Conservation (phyloP, 257 asterid species). For the Gentiana macrophylla region DNA sequence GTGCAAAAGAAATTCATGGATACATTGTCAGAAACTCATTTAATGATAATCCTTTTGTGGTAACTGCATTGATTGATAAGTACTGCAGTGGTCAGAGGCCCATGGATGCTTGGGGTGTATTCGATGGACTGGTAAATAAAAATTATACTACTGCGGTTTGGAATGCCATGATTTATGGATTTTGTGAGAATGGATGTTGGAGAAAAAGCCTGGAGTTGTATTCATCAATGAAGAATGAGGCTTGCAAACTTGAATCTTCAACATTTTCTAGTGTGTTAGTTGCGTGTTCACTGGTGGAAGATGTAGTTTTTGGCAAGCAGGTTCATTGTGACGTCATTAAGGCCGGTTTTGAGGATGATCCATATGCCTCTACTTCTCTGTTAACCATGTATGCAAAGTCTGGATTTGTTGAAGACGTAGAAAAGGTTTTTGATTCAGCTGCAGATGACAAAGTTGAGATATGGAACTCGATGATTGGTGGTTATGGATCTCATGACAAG, state of each 20-base stretch:
- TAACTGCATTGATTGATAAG: slow-evolving; percentile 60
- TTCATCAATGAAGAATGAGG: slow-evolving; percentile 29
- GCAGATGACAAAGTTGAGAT: slow-evolving; percentile 36
- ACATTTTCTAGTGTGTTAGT: slow-evolving; percentile 47
- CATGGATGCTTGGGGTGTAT: slow-evolving; percentile 55
- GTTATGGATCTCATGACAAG: slow-evolving; percentile 68
- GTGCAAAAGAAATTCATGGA: slow-evolving; percentile 59
- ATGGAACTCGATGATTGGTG: slow-evolving; percentile 86
- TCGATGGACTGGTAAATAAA: slow-evolving; percentile 31
- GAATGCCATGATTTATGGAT: slow-evolving; percentile 70
- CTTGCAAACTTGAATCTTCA: slow-evolving; percentile 43
- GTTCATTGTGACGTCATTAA: slow-evolving; percentile 67
- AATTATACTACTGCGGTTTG: slow-evolving; percentile 32
- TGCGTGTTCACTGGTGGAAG: slow-evolving; percentile 55
- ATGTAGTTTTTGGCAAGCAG: slow-evolving; percentile 39
- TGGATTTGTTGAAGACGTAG: slow-evolving; percentile 40
- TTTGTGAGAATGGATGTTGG: slow-evolving; percentile 57
- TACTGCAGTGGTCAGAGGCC: slow-evolving; percentile 40
- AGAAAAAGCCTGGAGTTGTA: slow-evolving; percentile 41
- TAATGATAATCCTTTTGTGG: slow-evolving; percentile 44
- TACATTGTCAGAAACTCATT: slow-evolving; percentile 37
- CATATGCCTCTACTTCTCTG: slow-evolving; percentile 63
- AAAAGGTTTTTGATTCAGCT: slow-evolving; percentile 28
- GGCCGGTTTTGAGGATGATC: slow-evolving; percentile 46
- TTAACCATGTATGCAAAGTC: slow-evolving; percentile 61